phyloP scores from a whole-genome alignment of 495 filamentous ascomycete genomes.

The Aspergillus nidulans region DNA sequence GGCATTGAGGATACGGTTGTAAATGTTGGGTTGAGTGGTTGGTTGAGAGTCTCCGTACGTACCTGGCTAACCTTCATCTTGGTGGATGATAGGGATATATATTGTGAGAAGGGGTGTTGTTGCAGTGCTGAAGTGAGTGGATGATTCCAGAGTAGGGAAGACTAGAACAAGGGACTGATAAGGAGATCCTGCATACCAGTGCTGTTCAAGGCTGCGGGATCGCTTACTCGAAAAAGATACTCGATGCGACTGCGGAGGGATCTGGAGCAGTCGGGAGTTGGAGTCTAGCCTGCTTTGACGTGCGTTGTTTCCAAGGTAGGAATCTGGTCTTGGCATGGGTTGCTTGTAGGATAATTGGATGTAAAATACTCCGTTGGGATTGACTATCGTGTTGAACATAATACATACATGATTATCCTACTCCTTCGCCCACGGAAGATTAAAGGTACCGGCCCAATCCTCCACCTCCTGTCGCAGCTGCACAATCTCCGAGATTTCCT shows the following conservation, averaged over 20 bases:
- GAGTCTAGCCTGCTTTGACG: background rate
- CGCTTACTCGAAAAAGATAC: slow-evolving; percentile 3
- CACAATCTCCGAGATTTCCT: slow-evolving; percentile 79
- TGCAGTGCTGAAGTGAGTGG: background rate
- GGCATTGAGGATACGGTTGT: background rate
- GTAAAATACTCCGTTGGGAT: background rate
- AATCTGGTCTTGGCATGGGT: background rate
- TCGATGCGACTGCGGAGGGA: slow-evolving; percentile 2
- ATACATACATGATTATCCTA: slow-evolving; percentile 23
- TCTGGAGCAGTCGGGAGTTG: background rate
- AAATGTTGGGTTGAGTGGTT: background rate
- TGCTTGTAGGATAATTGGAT: background rate
- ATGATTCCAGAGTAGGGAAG: no score
- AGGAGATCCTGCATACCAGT: background rate
- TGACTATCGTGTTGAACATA: slow-evolving; percentile 16
- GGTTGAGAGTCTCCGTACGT: slow-evolving; percentile 14
- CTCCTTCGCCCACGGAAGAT: slow-evolving; percentile 69
- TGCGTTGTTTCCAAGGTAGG: background rate
- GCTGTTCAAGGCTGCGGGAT: background rate
- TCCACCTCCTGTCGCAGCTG: slow-evolving; percentile 84
- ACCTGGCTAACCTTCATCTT: slow-evolving; percentile 42
- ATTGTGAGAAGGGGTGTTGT: background rate
- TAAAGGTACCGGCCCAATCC: slow-evolving; percentile 93
- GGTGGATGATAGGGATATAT: slow-evolving; percentile 3
- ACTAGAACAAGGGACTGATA: background rate